These are phyloP conservation scores for Chalaropsis thielavioides DNA, from an alignment of 2,329 filamentous ascomycete species.

Conservation along the genomic window DNA sequence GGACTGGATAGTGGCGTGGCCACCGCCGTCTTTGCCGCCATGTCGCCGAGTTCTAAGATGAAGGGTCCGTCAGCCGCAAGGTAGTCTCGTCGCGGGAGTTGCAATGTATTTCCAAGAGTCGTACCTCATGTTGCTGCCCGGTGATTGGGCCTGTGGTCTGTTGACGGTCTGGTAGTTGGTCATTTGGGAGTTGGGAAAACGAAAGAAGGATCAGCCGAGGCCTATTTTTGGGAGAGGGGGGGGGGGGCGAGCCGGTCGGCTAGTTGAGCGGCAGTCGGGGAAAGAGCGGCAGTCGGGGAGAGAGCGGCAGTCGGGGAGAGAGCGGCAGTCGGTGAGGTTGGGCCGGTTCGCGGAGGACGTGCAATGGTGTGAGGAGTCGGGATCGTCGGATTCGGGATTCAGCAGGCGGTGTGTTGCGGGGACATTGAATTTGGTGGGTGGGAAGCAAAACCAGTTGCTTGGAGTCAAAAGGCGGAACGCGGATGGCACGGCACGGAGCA, in stretches of 20 bases:
- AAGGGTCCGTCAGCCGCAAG: not conserved
- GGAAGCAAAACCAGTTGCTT: not conserved
- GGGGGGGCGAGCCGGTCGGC: not conserved
- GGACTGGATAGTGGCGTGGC: conserved; percentile 76
- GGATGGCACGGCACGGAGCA: not conserved
- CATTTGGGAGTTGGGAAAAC: conserved; percentile 28
- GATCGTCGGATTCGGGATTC: not conserved
- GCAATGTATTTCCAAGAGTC: not conserved
- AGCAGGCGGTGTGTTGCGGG: not conserved
- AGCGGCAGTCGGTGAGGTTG: not conserved
- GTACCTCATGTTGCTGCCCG: conserved; percentile 38
- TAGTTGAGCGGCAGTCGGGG: not conserved
- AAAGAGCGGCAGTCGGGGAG: too few relatives aligned
- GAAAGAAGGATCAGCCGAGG: not conserved
- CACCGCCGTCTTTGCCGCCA: conserved; percentile 59
- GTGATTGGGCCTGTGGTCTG: conserved; percentile 18
- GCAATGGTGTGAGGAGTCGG: not conserved
- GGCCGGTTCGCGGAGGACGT: not conserved
- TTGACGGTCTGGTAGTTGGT: conserved; percentile 40
- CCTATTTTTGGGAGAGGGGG: not conserved
- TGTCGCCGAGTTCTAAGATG: conserved; percentile 39
- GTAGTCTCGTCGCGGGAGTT: not conserved
- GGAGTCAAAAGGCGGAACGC: not conserved
- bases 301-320: not conserved
- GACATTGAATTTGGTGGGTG: not conserved